Percentiles rank a stretch among this genome's conserved stretches.
Evolutionary conservation across 208 protist genomes (phyloP).

Genomic region (Crithidia brevicula): DNA sequence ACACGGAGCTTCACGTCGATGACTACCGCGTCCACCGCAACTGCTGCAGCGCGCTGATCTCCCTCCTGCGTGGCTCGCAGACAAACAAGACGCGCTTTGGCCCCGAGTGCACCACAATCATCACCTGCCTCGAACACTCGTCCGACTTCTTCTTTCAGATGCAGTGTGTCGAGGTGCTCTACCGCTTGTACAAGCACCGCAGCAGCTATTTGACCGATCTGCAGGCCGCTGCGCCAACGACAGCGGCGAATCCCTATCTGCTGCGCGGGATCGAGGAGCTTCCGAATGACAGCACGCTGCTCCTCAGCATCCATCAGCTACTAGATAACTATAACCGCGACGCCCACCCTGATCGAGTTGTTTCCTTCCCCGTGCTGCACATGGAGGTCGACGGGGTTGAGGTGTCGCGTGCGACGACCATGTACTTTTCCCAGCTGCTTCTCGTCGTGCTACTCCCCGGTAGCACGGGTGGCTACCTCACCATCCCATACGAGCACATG

Average conservation of each 20-base stretch:
- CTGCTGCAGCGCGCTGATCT: slow-evolving; percentile 81
- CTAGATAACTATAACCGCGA: slow-evolving; percentile 79
- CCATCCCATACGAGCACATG: slow-evolving; percentile 87
- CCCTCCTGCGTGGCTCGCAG: slow-evolving; percentile 73
- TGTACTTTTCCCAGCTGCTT: slow-evolving; percentile 85
- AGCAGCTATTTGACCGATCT: slow-evolving; percentile 44
- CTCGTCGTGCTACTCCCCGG: slow-evolving; percentile 71
- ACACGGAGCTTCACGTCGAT: slow-evolving; percentile 52
- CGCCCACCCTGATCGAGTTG: slow-evolving; percentile 27
- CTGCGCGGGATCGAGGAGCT: slow-evolving; percentile 65
- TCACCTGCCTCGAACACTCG: slow-evolving; percentile 48
- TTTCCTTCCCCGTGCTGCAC: slow-evolving; percentile 59
- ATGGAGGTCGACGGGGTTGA: slow-evolving; percentile 59
- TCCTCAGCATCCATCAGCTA: slow-evolving; percentile 64
- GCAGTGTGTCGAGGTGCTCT: slow-evolving; percentile 89
- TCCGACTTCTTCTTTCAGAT: slow-evolving; percentile 89
- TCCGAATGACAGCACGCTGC: slow-evolving; percentile 76
- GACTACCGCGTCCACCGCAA: slow-evolving; percentile 75
- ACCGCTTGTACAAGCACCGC: slow-evolving; percentile 74
- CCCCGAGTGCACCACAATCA: slow-evolving; percentile 53
- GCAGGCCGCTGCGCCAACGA: background rate
- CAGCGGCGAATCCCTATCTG: slow-evolving; percentile 48
- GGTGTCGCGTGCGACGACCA: slow-evolving; percentile 65
- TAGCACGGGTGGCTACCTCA: slow-evolving; percentile 67
- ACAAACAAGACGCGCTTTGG: slow-evolving; percentile 79